These are phyloP conservation scores for Pichia thaimueangensis DNA, from an alignment of 805 yeast species.

Conservation along the genomic window DNA sequence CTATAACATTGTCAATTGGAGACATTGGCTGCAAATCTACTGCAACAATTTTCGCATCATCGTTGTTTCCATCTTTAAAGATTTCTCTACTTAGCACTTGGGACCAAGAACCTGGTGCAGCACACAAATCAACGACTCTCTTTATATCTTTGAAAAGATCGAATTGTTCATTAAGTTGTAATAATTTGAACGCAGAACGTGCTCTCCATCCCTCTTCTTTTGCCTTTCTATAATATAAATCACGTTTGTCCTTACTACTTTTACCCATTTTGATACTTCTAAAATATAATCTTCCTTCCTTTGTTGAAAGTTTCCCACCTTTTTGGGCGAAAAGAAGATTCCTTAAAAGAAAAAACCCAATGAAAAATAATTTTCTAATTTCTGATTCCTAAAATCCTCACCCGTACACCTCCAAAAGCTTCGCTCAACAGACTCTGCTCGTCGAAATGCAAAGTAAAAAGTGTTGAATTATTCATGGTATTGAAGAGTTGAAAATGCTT, in stretches of 20 bases:
- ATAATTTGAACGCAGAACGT: constrained; percentile 87
- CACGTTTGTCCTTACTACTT: constrained; percentile 91
- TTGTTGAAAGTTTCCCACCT: too few relatives aligned
- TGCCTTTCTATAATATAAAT: constrained; percentile 85
- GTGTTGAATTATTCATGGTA: too few relatives aligned
- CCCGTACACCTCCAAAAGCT: too few relatives aligned
- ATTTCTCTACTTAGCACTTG: constrained; percentile 80
- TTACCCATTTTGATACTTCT: constrained; percentile 64
- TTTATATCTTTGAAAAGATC: constrained; percentile 65
- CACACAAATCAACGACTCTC: constrained; percentile 93
- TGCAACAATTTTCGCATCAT: constrained; percentile 64
- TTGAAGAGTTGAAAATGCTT: too few relatives aligned
- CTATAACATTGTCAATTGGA: constrained; percentile 85
- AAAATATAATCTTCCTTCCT: neutral
- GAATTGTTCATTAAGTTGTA: constrained; percentile 88
- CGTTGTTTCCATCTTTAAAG: constrained; percentile 30
- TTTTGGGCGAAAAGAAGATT: too few relatives aligned
- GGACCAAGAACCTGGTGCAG: constrained; percentile 99
- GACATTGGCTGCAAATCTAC: constrained; percentile 98
- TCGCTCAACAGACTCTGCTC: too few relatives aligned
- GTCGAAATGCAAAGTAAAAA: too few relatives aligned
- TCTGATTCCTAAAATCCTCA: too few relatives aligned
- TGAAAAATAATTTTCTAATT: too few relatives aligned
- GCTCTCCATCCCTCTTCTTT: constrained; percentile 99
- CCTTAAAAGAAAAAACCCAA: too few relatives aligned